Conservation (phyloP, 148 eudicot species). For the Cornus suecica region DNA sequence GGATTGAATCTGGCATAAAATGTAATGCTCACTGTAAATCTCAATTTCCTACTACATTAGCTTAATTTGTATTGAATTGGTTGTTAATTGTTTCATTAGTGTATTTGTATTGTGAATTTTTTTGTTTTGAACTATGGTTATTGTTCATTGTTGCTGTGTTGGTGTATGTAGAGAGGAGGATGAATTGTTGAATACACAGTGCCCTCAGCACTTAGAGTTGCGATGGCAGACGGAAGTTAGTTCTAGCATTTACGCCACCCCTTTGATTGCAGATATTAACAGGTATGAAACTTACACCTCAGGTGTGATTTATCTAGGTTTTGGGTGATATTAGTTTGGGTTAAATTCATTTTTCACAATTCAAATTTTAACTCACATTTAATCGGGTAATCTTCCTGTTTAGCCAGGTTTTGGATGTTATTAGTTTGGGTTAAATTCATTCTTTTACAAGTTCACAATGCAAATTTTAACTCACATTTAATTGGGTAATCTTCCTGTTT, state of each 20-base stretch:
- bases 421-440: too few relatives aligned
- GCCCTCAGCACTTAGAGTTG: slow-evolving; percentile 87
- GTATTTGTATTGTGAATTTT: neutral
- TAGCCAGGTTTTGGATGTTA: too few relatives aligned
- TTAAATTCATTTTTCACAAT: too few relatives aligned
- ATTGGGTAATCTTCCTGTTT: too few relatives aligned
- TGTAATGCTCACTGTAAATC: neutral
- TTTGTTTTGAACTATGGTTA: neutral
- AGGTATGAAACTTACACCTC: slow-evolving; percentile 44
- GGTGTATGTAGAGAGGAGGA: slow-evolving; percentile 65
- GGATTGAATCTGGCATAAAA: neutral
- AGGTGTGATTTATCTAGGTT: too few relatives aligned
- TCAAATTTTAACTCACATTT: too few relatives aligned
- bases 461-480: too few relatives aligned
- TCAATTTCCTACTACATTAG: neutral
- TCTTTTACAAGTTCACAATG: too few relatives aligned
- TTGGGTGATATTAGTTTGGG: neutral
- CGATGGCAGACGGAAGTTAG: slow-evolving; percentile 99
- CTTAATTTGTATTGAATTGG: neutral
- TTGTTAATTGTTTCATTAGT: neutral
- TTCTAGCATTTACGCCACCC: slow-evolving; percentile 92
- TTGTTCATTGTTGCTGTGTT: slow-evolving; percentile 3
- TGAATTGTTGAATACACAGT: slow-evolving; percentile 81
- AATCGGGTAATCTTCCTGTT: too few relatives aligned
- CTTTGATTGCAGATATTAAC: slow-evolving; percentile 94